These are phyloP conservation scores for Euphorbia peplus DNA, from an alignment of 345 rosid species.

Conservation along the genomic window DNA sequence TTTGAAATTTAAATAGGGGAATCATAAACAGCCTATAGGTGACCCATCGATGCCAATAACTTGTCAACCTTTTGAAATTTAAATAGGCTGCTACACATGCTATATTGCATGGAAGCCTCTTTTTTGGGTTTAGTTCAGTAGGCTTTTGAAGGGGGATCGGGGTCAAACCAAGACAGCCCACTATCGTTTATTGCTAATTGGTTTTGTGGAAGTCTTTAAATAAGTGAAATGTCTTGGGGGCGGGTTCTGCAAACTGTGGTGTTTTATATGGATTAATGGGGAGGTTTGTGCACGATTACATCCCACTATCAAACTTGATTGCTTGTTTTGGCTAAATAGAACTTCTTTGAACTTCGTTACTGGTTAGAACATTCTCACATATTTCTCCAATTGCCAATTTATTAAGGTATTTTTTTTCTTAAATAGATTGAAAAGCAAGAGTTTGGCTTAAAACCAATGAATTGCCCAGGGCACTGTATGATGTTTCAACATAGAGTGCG, in stretches of 20 bases:
- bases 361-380: not conserved
- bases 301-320: not conserved
- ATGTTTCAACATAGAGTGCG: conserved; percentile 89
- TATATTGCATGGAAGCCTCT: not conserved
- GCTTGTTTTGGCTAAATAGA: not conserved
- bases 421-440: conserved; percentile 85
- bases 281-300: not conserved
- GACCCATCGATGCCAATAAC: not conserved
- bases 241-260: not conserved
- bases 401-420: conserved; percentile 17
- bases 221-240: not conserved
- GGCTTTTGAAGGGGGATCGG: not conserved
- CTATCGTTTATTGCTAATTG: not conserved
- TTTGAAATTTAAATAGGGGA: not conserved
- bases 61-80: not conserved
- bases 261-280: not conserved
- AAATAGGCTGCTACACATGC: not conserved
- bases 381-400: not conserved
- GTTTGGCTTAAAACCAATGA: conserved; percentile 96
- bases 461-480: conserved; percentile 97
- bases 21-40: not conserved
- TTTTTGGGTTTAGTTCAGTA: not conserved
- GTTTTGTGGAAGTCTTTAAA: not conserved
- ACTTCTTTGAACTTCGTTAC: not conserved
- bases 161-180: not conserved